Conservation (phyloP, 805 yeast genomes). For the Candida hungchunana region DNA sequence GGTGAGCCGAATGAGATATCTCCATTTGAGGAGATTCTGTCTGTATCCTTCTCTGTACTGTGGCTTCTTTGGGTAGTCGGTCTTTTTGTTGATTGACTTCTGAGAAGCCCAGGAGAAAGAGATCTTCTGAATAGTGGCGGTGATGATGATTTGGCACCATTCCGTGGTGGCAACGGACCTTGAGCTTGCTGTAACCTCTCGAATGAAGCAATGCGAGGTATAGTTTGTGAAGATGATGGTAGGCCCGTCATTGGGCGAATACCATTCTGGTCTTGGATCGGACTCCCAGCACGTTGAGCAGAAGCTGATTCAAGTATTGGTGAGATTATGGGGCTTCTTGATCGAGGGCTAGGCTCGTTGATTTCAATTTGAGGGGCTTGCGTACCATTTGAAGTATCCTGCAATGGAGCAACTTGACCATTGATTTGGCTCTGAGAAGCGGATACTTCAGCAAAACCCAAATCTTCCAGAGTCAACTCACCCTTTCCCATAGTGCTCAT, state of each 20-base stretch:
- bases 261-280: no score
- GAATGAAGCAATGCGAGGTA: no score
- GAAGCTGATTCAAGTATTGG: no score
- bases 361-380: slow-evolving; percentile 8
- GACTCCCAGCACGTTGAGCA: no score
- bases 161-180: no score
- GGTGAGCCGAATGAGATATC: slow-evolving; percentile 9
- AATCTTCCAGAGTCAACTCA: slow-evolving; percentile 39
- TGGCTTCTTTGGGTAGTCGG: slow-evolving; percentile 3
- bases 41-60: no score
- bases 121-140: slow-evolving; percentile 16
- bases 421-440: slow-evolving; percentile 2
- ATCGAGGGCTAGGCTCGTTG: slow-evolving; percentile 1
- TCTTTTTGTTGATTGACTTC: background rate
- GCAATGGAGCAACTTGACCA: background rate
- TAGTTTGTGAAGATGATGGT: no score
- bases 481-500: slow-evolving; percentile 54
- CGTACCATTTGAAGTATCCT: background rate
- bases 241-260: no score
- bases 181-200: no score
- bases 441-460: slow-evolving; percentile 14
- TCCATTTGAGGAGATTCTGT: slow-evolving; percentile 8
- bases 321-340: no score
- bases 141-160: slow-evolving; percentile 9
- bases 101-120: slow-evolving; percentile 14